These are phyloP conservation scores for Conoideocrella luteorostrata DNA, from an alignment of 2,329 filamentous ascomycete species.

Conservation along the genomic window DNA sequence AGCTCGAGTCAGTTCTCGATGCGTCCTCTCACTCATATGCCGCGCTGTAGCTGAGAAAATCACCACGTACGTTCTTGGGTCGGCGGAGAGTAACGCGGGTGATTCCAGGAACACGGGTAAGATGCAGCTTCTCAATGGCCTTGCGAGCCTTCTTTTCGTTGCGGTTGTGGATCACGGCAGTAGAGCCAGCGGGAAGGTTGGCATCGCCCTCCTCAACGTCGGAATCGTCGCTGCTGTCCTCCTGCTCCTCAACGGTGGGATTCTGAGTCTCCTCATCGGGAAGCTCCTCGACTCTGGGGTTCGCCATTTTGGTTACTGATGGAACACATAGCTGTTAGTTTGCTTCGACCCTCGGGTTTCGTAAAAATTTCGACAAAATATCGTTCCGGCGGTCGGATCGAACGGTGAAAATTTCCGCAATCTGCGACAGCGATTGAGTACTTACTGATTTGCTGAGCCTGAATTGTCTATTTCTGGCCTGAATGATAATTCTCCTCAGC, in stretches of 20 bases:
- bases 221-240: constrained; percentile 67
- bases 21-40: constrained; percentile 9
- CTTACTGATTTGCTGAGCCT: constrained; percentile 32
- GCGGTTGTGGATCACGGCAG: constrained; percentile 89
- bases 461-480: constrained; percentile 25
- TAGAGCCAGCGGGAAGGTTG: constrained; percentile 72
- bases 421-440: constrained; percentile 16
- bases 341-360: neutral
- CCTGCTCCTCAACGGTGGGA: constrained; percentile 68
- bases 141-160: constrained; percentile 99
- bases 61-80: constrained; percentile 94
- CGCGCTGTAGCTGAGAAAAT: too few relatives aligned
- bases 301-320: constrained; percentile 66
- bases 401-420: neutral
- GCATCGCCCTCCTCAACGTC: constrained; percentile 79
- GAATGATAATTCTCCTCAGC: constrained; percentile 22
- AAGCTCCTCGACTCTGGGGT: constrained; percentile 96
- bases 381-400: neutral
- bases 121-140: constrained; percentile 95
- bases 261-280: constrained; percentile 86
- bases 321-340: constrained; percentile 6
- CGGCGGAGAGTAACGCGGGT: constrained; percentile 95
- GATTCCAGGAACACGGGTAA: constrained; percentile 94
- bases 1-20: constrained; percentile 16
- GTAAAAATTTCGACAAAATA: constrained; percentile 7